Conservation (phyloP, 345 rosid species). For the Gynandropsis gynandra region DNA sequence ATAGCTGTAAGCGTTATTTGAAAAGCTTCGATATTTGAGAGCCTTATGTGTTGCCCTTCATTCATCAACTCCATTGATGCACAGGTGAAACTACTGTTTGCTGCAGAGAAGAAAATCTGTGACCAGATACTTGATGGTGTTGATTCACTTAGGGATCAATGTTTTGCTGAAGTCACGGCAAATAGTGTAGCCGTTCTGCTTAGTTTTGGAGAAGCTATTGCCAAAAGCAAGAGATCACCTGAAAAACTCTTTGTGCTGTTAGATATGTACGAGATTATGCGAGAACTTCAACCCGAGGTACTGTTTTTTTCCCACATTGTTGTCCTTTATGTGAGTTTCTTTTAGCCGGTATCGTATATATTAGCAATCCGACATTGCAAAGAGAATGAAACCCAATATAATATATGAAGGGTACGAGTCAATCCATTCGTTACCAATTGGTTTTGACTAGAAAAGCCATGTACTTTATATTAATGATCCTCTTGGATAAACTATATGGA, state of each 20-base stretch:
- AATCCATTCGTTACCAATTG: too few species aligned
- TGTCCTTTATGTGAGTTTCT: too few species aligned
- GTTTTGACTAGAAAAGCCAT: too few species aligned
- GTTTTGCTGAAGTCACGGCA: constrained; percentile 80
- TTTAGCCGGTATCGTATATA: too few species aligned
- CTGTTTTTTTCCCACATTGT: constrained; percentile 15
- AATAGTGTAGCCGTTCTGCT: constrained; percentile 72
- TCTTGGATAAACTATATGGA: too few species aligned
- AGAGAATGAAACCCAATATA: too few species aligned
- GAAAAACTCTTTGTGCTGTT: constrained; percentile 84
- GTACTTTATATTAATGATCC: too few species aligned
- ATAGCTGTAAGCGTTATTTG: constrained; percentile 54
- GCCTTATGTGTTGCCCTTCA: not conserved
- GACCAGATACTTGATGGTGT: constrained; percentile 74
- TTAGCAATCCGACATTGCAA: too few species aligned
- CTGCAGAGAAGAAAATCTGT: constrained; percentile 86
- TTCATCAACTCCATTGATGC: constrained; percentile 19
- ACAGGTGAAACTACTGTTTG: constrained; percentile 83
- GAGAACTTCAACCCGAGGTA: constrained; percentile 94
- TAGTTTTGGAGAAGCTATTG: constrained; percentile 94
- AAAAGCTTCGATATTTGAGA: not conserved
- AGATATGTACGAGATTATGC: constrained; percentile 98
- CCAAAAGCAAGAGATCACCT: constrained; percentile 97
- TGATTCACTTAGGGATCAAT: constrained; percentile 70
- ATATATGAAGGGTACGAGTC: too few species aligned